These are phyloP conservation scores for Crithidia fasciculata DNA, from an alignment of 208 protist genomes.

Conservation along the genomic window DNA sequence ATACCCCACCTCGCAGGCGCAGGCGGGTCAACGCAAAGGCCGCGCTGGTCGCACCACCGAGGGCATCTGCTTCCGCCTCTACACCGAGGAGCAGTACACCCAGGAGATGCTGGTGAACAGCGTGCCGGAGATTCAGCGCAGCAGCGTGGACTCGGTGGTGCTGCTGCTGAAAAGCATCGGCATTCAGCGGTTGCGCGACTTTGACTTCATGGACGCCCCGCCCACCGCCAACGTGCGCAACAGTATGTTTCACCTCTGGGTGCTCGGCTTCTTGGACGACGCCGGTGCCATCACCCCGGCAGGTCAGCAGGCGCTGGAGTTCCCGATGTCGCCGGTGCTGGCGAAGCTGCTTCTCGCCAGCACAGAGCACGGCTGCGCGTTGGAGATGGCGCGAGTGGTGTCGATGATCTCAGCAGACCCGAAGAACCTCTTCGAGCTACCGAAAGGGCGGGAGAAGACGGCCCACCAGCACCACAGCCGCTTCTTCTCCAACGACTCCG, in stretches of 20 bases:
- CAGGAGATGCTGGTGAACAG: constrained; percentile 95
- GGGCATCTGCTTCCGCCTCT: constrained; percentile 96
- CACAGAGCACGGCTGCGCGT: constrained; percentile 76
- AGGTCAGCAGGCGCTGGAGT: constrained; percentile 97
- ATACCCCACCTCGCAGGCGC: constrained; percentile 96
- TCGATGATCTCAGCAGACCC: constrained; percentile 96
- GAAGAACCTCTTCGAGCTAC: constrained; percentile 96
- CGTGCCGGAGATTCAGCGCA: constrained; percentile 98
- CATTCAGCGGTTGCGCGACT: constrained; percentile 95
- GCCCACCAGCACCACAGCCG: constrained; percentile 88
- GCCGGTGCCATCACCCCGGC: constrained; percentile 94
- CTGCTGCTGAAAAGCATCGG: constrained; percentile 97
- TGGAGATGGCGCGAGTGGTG: constrained; percentile 95
- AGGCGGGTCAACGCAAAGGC: constrained; percentile 97
- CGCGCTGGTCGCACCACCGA: constrained; percentile 97
- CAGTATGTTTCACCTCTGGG: constrained; percentile 98
- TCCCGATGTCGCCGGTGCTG: constrained; percentile 97
- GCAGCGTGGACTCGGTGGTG: constrained; percentile 95
- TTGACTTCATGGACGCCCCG: constrained; percentile 99
- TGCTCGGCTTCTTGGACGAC: constrained; percentile 98
- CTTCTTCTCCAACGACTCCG: constrained; percentile 97
- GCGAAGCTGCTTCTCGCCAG: constrained; percentile 96
- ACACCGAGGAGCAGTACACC: constrained; percentile 96
- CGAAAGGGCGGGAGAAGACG: constrained; percentile 80
- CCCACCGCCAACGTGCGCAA: constrained; percentile 94